A percentile compares a stretch with the other conserved stretches of the same genome.
Conservation (phyloP, 2,329 filamentous ascomycete species). For the Trichophyton mentagrophytes region DNA sequence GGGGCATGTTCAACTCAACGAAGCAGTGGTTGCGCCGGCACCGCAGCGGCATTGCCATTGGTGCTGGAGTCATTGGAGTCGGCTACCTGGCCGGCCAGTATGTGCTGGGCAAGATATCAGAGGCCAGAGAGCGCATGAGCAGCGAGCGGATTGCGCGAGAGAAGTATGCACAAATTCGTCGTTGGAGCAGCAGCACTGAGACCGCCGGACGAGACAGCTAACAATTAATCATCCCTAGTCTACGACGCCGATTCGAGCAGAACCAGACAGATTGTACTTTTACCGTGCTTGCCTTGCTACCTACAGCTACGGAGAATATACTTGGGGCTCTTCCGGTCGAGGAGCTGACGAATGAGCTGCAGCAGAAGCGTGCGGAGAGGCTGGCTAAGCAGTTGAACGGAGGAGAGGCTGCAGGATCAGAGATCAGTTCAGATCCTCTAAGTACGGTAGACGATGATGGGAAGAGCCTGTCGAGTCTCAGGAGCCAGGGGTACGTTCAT, state of each 20-base stretch:
- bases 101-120: constrained; percentile 77
- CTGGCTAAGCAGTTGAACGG: constrained; percentile 42
- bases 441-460: constrained; percentile 74
- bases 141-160: constrained; percentile 92
- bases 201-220: background rate
- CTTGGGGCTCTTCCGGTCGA: constrained; percentile 81
- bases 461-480: constrained; percentile 60
- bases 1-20: constrained; percentile 53
- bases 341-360: constrained; percentile 81
- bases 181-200: background rate
- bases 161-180: constrained; percentile 50
- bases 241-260: constrained; percentile 91
- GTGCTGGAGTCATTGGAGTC: constrained; percentile 72
- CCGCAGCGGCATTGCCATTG: constrained; percentile 76
- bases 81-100: constrained; percentile 91
- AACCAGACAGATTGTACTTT: constrained; percentile 99
- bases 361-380: constrained; percentile 76
- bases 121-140: constrained; percentile 91
- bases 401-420: constrained; percentile 46
- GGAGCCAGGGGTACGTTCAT: constrained; percentile 72
- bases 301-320: constrained; percentile 81
- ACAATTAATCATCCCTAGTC: constrained; percentile 38
- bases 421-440: constrained; percentile 44
- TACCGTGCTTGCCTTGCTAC: constrained; percentile 88
- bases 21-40: constrained; percentile 89